Base-by-base conservation (phyloP, 257 asterid species). In the Eucommia ulmoides region DNA sequence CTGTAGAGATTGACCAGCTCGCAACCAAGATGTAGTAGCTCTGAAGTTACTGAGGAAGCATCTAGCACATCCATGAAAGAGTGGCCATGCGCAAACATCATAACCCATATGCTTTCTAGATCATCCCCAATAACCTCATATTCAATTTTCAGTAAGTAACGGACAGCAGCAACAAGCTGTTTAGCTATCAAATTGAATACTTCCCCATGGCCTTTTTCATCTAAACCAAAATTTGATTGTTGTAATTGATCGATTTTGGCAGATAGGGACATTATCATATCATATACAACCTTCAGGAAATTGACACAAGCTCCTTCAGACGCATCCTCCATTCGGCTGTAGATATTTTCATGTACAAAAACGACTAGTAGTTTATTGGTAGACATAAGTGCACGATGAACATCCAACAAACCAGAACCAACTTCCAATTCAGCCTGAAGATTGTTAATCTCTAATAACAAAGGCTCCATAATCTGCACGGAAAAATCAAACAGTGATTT, bases 91-190 rank as follows among this genome's bases (percentile, higher is more conserved):
- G 83, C 68, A 49, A 89, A 67, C 48, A 74, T 55, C 73, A 69
- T 50, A 29, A 53, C 59, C 97, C 97, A 89, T 56, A 89, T 60
- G 74, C 66, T 76, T 65, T 78, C 92, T 19, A 82, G 77, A 74
- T 80, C 87, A 66, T 76, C 88, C 50, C 83, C 93, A 58, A 85
- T 77, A 69, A 80, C 88, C 54, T 74, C 82, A 50, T 89, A 80
- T 57, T 83, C 97, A 26, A 84, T 80, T 65, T 85, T 70, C 57
- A 89, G 50, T 55, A 89, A 68, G 63, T 75, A 72, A 66, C 66
- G 71, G 20, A 73, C 71, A 54, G 81, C 45, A 52, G 56, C 61
- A 63, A 82, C 65, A 45, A 89, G 52, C 78, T 85, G 93, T 68
- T 61, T 84, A 57, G 79, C 75, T 45, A 66, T 68, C 67, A 69